Base-by-base conservation (phyloP, 495 filamentous ascomycete genomes). In the Schizothecium vesticola region DNA sequence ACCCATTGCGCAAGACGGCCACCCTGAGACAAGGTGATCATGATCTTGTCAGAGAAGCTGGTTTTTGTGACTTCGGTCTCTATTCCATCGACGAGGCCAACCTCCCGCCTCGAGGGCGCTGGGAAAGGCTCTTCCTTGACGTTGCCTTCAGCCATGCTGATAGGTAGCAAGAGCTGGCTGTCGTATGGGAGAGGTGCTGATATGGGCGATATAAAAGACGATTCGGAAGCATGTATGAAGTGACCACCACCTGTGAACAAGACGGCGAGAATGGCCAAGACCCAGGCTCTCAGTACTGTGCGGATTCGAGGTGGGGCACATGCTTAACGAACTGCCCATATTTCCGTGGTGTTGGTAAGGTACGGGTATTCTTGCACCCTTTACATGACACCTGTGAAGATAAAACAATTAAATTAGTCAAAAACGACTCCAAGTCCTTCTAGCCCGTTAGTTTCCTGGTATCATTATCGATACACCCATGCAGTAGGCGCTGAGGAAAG, bases 1-100 rank as follows among this genome's bases (percentile, higher is more conserved):
- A 97, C 93, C 95, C 95, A 99, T 81, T 98, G 95, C 10, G 91
- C 90, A 43, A 97, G 81, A 70, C 91, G 86, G 56, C 94, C 95
- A 67, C 87, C 85, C 77, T 97, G 94, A 3, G 91, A 91, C 67
- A 99, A 86, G 0, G 93, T 97, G 57, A 99, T 79, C 74, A 99
- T 81, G 76, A 99, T 96, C 77, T 92, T 96, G 83, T 99, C 95
- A 12, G 90, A 87, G 81, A 98, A 97, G 71, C 81, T 86, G 43
- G 91, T 79, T 8, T 81, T 83, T 61, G 86, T 88, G 59, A 91
- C 88, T 71, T 92, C 88, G 4, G 95, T 99, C 19, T 83, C 77
- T 56, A 89, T 78, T 11, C 88, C 89, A 70, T 88, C 85, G 51
- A 97, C 84, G 29, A 81, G 69, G 23, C 90, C 88, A 12, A 86